Evolutionary conservation across 169 alveolate species (phyloP).

Genomic region (Cystoisospora suis): DNA sequence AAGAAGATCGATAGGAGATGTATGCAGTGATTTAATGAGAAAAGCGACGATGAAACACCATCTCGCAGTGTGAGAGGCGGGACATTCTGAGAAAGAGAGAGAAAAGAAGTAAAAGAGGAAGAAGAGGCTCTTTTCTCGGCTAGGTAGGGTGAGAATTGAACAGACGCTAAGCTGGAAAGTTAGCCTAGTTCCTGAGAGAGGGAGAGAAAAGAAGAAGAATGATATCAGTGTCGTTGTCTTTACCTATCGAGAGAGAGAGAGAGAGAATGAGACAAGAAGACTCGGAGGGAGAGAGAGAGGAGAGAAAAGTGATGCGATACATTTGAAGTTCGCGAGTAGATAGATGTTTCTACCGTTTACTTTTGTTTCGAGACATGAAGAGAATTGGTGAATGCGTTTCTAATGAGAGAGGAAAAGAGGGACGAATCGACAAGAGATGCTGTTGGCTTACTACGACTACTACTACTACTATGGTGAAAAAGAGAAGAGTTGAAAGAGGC

Average conservation of each 20-base stretch:
- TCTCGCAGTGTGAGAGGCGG: not conserved
- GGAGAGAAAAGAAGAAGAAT: not conserved
- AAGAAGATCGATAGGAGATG: not conserved
- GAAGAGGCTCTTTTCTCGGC: not conserved
- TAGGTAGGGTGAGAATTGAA: not conserved
- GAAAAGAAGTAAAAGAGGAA: not conserved
- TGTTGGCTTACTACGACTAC: no score
- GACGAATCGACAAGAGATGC: no score
- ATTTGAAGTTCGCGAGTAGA: no score
- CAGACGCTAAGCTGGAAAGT: not conserved
- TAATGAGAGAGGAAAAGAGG: no score
- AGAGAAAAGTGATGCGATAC: no score
- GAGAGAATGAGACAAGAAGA: not conserved
- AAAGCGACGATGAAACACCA: not conserved
- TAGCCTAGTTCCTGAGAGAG: not conserved
- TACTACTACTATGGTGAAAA: no score
- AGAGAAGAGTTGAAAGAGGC: no score
- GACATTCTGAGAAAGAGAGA: not conserved
- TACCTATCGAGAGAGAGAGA: not conserved
- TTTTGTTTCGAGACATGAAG: no score
- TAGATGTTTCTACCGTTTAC: no score
- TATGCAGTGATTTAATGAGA: not conserved
- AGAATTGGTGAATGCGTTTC: no score
- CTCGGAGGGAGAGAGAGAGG: not conserved
- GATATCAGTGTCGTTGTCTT: not conserved